phyloP scores from a whole-genome alignment of 116 monocot species.

The Zostera marina region DNA sequence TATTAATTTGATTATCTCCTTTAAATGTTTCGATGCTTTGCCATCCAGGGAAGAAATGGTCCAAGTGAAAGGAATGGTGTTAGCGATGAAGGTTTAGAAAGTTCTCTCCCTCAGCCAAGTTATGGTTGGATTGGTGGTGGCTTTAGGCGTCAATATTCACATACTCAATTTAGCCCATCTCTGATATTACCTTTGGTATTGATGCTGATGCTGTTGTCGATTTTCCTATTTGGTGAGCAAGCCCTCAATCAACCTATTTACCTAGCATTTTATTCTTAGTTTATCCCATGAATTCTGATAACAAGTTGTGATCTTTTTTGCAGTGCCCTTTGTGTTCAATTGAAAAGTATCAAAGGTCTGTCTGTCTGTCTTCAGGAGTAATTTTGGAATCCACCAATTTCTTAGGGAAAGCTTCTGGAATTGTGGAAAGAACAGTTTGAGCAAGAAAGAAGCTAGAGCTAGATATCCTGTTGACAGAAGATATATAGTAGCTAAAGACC shows the following conservation, averaged over 20 bases:
- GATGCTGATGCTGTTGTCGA: not conserved
- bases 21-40: not conserved
- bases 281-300: too few relatives aligned
- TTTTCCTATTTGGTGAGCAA: not conserved
- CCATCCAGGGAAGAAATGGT: slow-evolving; percentile 18
- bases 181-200: not conserved
- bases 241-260: not conserved
- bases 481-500: too few relatives aligned
- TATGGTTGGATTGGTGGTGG: slow-evolving; percentile 8
- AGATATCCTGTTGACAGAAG: too few relatives aligned
- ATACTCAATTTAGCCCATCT: not conserved
- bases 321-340: too few relatives aligned
- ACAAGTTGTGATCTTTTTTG: too few relatives aligned
- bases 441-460: too few relatives aligned
- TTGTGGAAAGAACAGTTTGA: too few relatives aligned
- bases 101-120: slow-evolving; percentile 7
- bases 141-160: slow-evolving; percentile 1
- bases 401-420: too few relatives aligned
- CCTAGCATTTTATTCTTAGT: not conserved
- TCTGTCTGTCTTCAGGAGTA: too few relatives aligned
- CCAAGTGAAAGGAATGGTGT: slow-evolving; percentile 20
- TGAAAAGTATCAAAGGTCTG: too few relatives aligned
- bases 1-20: not conserved
- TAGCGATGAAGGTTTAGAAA: slow-evolving; percentile 12
- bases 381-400: too few relatives aligned